A percentile compares a stretch with the other conserved stretches of the same genome.
Conservation (phyloP, 2,329 filamentous ascomycete species). For the Sphaerostilbella broomeana region DNA sequence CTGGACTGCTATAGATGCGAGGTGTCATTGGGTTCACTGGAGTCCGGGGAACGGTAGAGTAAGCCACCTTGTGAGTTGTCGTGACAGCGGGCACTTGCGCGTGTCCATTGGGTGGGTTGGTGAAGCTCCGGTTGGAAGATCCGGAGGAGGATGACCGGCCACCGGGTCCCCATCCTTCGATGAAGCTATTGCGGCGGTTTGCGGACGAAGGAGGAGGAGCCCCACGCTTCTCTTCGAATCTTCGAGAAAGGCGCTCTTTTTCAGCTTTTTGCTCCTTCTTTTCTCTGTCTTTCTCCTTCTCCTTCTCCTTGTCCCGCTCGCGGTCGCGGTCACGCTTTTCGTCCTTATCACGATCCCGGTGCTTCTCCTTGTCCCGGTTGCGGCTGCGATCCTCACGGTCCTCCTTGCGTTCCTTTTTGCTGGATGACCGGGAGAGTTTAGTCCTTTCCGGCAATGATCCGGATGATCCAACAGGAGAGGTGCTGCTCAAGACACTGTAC, state of each 20-base stretch:
- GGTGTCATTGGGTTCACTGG: constrained; percentile 9
- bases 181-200: constrained; percentile 28
- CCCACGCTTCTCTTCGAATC: constrained; percentile 31
- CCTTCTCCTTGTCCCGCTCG: constrained; percentile 17
- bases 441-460: constrained; percentile 22
- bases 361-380: constrained; percentile 11
- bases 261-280: constrained; percentile 26
- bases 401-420: constrained; percentile 21
- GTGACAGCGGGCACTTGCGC: constrained; percentile 19
- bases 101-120: constrained; percentile 22
- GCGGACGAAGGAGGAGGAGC: constrained; percentile 14
- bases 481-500: constrained; percentile 21
- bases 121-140: constrained; percentile 22
- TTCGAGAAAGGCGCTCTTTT: constrained; percentile 31
- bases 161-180: constrained; percentile 28
- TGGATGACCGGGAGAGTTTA: constrained; percentile 22
- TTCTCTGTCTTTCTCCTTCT: constrained; percentile 23
- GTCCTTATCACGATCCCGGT: constrained; percentile 12
- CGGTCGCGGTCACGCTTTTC: constrained; percentile 22
- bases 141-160: constrained; percentile 23
- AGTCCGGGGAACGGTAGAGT: constrained; percentile 26
- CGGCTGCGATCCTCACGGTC: constrained; percentile 25
- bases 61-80: constrained; percentile 19
- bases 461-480: constrained; percentile 15
- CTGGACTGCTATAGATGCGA: constrained; percentile 23